Base-by-base conservation (phyloP, 345 rosid species). In the Camelina hispida region DNA sequence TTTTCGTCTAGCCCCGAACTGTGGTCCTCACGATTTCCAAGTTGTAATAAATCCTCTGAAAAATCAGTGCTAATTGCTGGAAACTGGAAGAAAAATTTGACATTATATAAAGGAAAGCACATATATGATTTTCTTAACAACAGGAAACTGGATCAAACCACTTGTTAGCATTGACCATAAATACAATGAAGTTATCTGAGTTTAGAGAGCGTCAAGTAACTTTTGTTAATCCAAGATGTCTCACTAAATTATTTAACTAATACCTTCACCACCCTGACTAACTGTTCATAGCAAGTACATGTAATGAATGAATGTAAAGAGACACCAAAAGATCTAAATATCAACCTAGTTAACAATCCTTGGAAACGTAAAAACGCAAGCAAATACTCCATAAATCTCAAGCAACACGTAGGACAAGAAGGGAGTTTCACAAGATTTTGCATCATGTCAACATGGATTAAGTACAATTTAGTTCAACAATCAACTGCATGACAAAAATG, bases 11-110 rank as follows among this genome's bases (percentile, higher is more conserved):
- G 62, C 56, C 87, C 85, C 71, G 78, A 71, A 78, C 67, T 78
- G 81, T 67, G 83, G 68, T 83, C 88, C 78, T 83, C 89, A 11
- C 82, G 91, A 75, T 84, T 86, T 71, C 84, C 97, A 71, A 80
- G 60, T 71, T 86, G 90, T 60, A 85, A 72, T 58, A 85, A 80
- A 76, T 84, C 89, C 72, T 83, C 71, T 47, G 85, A 78, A 77
- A 84, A 72, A 53, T 87, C 88, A 4, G 87, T 72, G 76, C 74
- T 77, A 81, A 63, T 81, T 66, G 87, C 87, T 44, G 98, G 93
- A 83, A 91, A 91, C 98, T 94, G 93, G 86, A 88, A 83, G 51
- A 65, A 82, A 38, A 35, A 80, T 28, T 42, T 35, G 40, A 62
- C 68, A 72, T 62, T 61, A 25, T 1, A 18, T 55, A 56, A 55